Conservation (phyloP, 768 basidiomycete species). For the Phaffia tasmanica region DNA sequence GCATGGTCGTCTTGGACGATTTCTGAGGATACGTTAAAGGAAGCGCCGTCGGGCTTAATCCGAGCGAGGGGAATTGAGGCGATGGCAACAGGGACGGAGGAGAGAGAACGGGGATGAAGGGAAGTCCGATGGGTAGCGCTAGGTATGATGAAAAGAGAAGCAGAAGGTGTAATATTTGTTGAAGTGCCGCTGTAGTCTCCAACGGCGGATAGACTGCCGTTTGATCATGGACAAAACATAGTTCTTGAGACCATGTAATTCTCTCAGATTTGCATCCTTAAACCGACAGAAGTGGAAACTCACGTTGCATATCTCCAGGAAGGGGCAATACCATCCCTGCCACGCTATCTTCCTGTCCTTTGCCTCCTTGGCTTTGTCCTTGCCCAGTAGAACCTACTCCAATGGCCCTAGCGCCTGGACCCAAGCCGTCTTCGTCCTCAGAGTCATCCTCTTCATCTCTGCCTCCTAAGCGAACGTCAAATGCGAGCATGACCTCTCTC, state of each 20-base stretch:
- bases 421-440: too few relatives aligned
- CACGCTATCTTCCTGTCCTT: slow-evolving; percentile 6
- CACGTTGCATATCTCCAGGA: slow-evolving; percentile 10
- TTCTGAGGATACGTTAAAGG: not conserved
- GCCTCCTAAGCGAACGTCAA: too few relatives aligned
- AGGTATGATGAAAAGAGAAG: slow-evolving; percentile 16
- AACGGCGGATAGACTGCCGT: slow-evolving; percentile 1
- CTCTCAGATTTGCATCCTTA: not conserved
- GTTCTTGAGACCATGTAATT: not conserved
- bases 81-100: slow-evolving; percentile 1
- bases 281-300: not conserved
- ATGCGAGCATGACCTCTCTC: too few relatives aligned
- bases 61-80: not conserved
- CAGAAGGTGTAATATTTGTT: slow-evolving; percentile 3
- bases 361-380: not conserved
- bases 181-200: not conserved
- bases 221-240: not conserved
- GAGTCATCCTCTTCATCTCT: too few relatives aligned
- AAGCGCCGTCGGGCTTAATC: not conserved
- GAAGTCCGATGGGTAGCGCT: slow-evolving; percentile 7
- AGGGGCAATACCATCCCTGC: slow-evolving; percentile 7
- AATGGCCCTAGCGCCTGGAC: too few relatives aligned
- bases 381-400: too few relatives aligned
- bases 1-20: not conserved
- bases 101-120: slow-evolving; percentile 8